Percentiles rank a stretch among this genome's conserved stretches.
phyloP scores from a whole-genome alignment of 805 yeast genomes.

The Suhomyces prunicola region DNA sequence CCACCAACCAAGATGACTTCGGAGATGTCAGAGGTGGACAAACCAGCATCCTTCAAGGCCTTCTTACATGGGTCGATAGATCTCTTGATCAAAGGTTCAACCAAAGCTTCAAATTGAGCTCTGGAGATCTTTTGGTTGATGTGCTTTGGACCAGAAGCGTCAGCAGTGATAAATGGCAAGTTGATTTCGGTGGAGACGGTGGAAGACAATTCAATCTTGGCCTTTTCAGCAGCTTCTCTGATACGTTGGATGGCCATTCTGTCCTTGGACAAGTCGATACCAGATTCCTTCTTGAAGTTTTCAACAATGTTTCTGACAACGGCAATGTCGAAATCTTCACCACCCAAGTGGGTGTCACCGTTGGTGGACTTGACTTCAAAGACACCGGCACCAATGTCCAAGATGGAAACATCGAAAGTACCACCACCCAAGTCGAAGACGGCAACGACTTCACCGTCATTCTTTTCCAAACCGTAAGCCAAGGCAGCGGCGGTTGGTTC shows the following conservation, averaged over 20 bases:
- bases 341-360: constrained; percentile 93
- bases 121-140: constrained; percentile 67
- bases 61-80: constrained; percentile 76
- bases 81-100: constrained; percentile 66
- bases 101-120: constrained; percentile 64
- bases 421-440: constrained; percentile 99
- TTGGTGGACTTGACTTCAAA: constrained; percentile 97
- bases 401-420: constrained; percentile 94
- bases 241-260: constrained; percentile 81
- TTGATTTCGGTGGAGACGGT: constrained; percentile 69
- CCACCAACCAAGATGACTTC: constrained; percentile 88
- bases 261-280: constrained; percentile 62
- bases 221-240: constrained; percentile 86
- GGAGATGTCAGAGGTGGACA: constrained; percentile 61
- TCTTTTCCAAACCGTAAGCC: constrained; percentile 89
- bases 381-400: constrained; percentile 96
- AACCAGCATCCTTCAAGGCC: constrained; percentile 78
- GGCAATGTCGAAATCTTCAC: constrained; percentile 88
- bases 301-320: constrained; percentile 81
- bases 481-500: constrained; percentile 94
- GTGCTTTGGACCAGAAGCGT: constrained; percentile 78
- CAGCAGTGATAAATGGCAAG: constrained; percentile 85
- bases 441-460: constrained; percentile 80
- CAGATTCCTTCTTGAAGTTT: constrained; percentile 71
- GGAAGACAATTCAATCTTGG: constrained; percentile 81